phyloP scores from a whole-genome alignment of 2,329 filamentous ascomycete genomes.

The Pseudocercospora crystallina region DNA sequence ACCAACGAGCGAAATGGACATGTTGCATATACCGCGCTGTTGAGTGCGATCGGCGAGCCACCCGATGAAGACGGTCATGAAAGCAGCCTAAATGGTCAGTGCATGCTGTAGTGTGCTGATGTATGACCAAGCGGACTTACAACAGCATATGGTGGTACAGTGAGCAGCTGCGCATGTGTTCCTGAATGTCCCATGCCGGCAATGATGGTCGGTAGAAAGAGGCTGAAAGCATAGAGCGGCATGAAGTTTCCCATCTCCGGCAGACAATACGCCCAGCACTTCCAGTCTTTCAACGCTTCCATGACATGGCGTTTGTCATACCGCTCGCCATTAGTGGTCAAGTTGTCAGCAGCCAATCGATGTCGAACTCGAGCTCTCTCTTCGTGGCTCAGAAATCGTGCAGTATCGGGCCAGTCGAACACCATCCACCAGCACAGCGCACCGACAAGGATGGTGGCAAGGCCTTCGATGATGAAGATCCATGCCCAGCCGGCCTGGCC shows the following conservation, averaged over 20 bases:
- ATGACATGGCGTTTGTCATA: constrained; percentile 25
- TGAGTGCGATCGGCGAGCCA: constrained; percentile 73
- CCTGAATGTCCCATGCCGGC: constrained; percentile 47
- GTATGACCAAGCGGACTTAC: no score
- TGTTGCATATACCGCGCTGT: constrained; percentile 77
- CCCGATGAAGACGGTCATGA: constrained; percentile 67
- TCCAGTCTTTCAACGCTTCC: constrained; percentile 68
- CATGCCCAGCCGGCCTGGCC: constrained; percentile 35
- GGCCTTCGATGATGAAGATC: constrained; percentile 59
- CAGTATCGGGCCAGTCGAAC: constrained; percentile 59
- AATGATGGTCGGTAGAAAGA: constrained; percentile 71
- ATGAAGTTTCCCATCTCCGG: constrained; percentile 65
- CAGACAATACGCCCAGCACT: constrained; percentile 67
- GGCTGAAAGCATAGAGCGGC: constrained; percentile 32
- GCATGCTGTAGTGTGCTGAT: no score
- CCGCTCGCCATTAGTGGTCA: constrained; percentile 37
- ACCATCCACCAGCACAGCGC: constrained; percentile 28
- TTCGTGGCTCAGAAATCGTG: constrained; percentile 56
- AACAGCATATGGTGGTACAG: constrained; percentile 71
- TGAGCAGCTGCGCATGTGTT: constrained; percentile 45
- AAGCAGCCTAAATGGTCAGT: constrained; percentile 49
- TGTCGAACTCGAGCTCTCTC: constrained; percentile 23
- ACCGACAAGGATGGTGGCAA: constrained; percentile 63
- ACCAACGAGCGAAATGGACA: constrained; percentile 66
- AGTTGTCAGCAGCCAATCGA: constrained; percentile 24